Percentiles rank a stretch among this genome's conserved stretches.
Evolutionary conservation across 441 rosid species (phyloP).

Genomic region (Geranium incanum): DNA sequence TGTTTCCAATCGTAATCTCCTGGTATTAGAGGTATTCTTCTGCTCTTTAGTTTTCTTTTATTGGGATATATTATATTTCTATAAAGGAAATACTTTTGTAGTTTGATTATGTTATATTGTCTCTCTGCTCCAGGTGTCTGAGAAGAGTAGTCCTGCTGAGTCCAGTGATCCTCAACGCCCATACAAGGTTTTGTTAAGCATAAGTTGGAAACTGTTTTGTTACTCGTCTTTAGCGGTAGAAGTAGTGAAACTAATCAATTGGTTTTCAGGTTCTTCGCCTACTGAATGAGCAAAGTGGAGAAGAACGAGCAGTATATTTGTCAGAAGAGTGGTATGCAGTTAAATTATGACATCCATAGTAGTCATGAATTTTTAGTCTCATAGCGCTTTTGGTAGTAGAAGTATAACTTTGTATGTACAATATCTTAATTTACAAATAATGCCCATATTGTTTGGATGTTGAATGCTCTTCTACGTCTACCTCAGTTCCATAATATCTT

Average conservation of each 20-base stretch:
- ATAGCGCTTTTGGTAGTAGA: neutral
- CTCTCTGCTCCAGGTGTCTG: slow-evolving; percentile 52
- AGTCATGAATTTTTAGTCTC: neutral
- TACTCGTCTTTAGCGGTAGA: slow-evolving; percentile 16
- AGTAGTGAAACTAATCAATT: slow-evolving; percentile 23
- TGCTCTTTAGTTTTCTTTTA: neutral
- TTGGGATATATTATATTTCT: neutral
- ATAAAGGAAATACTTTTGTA: slow-evolving; percentile 14
- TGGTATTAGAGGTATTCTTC: slow-evolving; percentile 72
- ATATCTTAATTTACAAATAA: neutral
- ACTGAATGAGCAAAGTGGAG: slow-evolving; percentile 82
- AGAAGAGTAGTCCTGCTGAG: slow-evolving; percentile 43
- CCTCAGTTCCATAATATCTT: slow-evolving; percentile 4
- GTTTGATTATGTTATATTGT: slow-evolving; percentile 18
- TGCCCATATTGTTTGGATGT: neutral
- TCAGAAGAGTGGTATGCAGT: slow-evolving; percentile 75
- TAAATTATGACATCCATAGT: neutral
- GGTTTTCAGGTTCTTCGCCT: slow-evolving; percentile 79
- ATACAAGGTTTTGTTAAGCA: slow-evolving; percentile 50
- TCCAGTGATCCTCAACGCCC: slow-evolving; percentile 34
- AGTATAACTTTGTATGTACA: neutral
- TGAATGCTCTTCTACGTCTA: slow-evolving; percentile 1
- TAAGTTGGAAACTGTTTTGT: slow-evolving; percentile 6
- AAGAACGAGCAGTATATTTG: slow-evolving; percentile 62
- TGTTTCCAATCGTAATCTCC: slow-evolving; percentile 42